phyloP scores from a whole-genome alignment of 176 grass and related monocot genomes.

The Ampelocalamus luodianensis region DNA sequence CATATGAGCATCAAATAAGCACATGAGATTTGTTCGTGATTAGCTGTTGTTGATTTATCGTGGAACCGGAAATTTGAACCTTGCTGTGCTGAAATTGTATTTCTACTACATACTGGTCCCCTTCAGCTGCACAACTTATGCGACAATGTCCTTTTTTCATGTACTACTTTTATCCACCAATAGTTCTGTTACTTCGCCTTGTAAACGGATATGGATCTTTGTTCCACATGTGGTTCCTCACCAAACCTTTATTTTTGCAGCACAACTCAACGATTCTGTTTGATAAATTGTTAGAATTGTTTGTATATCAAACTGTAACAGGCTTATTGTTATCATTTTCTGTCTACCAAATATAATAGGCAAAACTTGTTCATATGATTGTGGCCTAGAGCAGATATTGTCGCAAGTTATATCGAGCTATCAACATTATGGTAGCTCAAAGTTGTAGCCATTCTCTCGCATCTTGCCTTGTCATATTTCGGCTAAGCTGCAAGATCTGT shows the following conservation, averaged over 20 bases:
- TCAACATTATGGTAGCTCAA: not conserved
- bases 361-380: not conserved
- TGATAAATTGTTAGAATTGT: conserved; percentile 5
- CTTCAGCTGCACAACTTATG: not conserved
- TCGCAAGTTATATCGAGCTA: not conserved
- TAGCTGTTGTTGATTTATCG: not conserved
- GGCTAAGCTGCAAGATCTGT: not conserved
- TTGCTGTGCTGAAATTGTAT: not conserved
- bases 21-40: too few relatives aligned
- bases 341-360: not conserved
- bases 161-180: not conserved
- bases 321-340: not conserved
- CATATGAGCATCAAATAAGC: not conserved
- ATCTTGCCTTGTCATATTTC: conserved; percentile 8
- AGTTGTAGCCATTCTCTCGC: not conserved
- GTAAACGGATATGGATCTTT: not conserved
- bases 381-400: not conserved
- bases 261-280: not conserved
- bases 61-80: conserved; percentile 4
- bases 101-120: not conserved
- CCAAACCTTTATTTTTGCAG: not conserved
- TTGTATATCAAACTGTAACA: not conserved
- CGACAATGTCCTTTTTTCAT: not conserved
- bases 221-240: not conserved
- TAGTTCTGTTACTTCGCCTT: not conserved